Evolutionary conservation across 2,329 filamentous ascomycete species (phyloP), one percentile per base, ranked within the genome.

Genomic region (Trichoderma cornu-damae): DNA sequence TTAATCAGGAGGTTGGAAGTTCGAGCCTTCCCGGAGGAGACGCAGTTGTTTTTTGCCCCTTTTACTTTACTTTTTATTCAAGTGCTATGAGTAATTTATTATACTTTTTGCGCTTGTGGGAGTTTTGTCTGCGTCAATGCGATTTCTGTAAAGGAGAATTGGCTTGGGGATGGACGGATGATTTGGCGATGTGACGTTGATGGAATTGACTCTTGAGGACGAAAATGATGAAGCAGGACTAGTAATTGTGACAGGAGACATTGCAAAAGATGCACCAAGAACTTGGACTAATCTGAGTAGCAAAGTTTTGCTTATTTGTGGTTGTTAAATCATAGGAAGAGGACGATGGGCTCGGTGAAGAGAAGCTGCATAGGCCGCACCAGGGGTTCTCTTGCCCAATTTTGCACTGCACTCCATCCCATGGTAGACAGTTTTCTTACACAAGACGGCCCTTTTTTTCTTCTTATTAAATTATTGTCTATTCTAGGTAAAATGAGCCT

Each of bases 261-360:
- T 5, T 40, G 18, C 16, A 40, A 40, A 11, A 40, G n/a, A n/a
- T n/a, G n/a, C n/a, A n/a, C n/a, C n/a, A n/a, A n/a, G n/a, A n/a
- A n/a, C n/a, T n/a, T n/a, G n/a, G n/a, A n/a, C n/a, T n/a, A n/a
- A n/a, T n/a, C n/a, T n/a, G n/a, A n/a, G n/a, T n/a, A n/a, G n/a
- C n/a, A n/a, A n/a, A n/a, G n/a, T n/a, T n/a, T n/a, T n/a, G n/a
- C n/a, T n/a, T n/a, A n/a, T n/a, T n/a, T n/a, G n/a, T n/a, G n/a
- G n/a, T n/a, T n/a, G n/a, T n/a, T n/a, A n/a, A n/a, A 83, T 82
- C 79, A 77, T 34, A 88, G 74, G 60, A 89, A 89, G 80, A 85
- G 89, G 69, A 88, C 79, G 1, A 86, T 86, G 55, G 82, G 82
- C 32, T 65, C 64, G 2, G 60, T 64, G 7, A 62, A 47, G 1